These are phyloP conservation scores for Fusarium neocosmosporiellum DNA, from an alignment of 2,329 filamentous ascomycete species.

Conservation along the genomic window DNA sequence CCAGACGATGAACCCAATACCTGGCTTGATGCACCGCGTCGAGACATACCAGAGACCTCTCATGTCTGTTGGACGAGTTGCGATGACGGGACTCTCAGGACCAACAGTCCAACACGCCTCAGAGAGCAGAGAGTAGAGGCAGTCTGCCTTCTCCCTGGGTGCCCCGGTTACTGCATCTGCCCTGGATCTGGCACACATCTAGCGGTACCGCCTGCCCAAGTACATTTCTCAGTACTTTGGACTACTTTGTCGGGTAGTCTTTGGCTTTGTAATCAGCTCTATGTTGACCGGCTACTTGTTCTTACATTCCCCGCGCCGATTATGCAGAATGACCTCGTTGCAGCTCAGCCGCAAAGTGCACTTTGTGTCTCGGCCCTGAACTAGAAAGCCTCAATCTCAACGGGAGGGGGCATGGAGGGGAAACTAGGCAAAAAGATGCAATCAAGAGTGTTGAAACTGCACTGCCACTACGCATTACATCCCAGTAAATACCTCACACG, in stretches of 20 bases:
- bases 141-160: neutral
- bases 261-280: neutral
- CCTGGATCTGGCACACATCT: neutral
- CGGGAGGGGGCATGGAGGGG: neutral
- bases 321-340: neutral
- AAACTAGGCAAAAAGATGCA: neutral
- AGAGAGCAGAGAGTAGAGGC: neutral
- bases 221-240: neutral
- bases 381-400: neutral
- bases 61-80: neutral
- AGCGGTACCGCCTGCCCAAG: neutral
- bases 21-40: neutral
- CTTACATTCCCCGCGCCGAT: neutral
- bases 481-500: slow-evolving; percentile 5
- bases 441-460: neutral
- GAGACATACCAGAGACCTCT: neutral
- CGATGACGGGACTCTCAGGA: neutral
- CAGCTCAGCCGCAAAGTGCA: slow-evolving; percentile 6
- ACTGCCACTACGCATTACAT: neutral
- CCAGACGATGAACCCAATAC: neutral
- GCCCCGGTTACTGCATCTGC: neutral
- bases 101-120: neutral
- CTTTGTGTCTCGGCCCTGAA: neutral
- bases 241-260: neutral
- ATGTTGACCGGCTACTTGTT: neutral